Evolutionary conservation across 495 filamentous ascomycete species (phyloP), one percentile per base, ranked within the genome.

Genomic region (Aspergillus ostianus): DNA sequence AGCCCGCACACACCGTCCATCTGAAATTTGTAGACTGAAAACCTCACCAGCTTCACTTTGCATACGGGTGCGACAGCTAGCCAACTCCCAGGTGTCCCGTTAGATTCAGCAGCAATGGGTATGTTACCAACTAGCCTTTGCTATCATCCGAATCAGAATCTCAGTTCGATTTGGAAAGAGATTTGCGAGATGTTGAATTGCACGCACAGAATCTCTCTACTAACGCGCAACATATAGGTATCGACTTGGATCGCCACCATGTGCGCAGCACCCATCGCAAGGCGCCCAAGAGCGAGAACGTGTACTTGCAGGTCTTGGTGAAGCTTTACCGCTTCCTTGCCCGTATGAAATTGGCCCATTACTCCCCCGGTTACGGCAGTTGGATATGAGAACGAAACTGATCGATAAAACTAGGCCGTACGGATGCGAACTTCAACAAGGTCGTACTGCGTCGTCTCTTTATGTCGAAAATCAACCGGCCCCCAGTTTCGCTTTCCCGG

Each of bases 271-370:
- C 83, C 72, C 92, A 94, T 81, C 90, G 92, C 80, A 92, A 90
- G 86, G 93, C 93, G 61, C 89, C 94, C 63, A 97, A 98, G 84
- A 94, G 89, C 81, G 91, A 96, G 80, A 98, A 98, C 82, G 91
- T 92, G 66, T 98, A 97, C 81, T 83, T 97, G 71, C 91, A 92
- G 84, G 88, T 98, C 65, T 83, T 98, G 73, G 92, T 97, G 80
- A 97, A 97, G 87, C 90, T 98, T 27, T 98, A 98, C 86, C 88
- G 89, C 80, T 98, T 98, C 88, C 82, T 98, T 70, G 89, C 92
- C 69, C 93, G 93, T 96, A 90, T 80, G 92, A 58, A 20, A 18
- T 12, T 21, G 20, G 3, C 21, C 18, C 6, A 26, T 4, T 48
- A 32, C 41, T 5, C 57, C 4, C 57, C 21, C 23, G 47, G 10